Conservation (phyloP, 1,284 basidiomycete species). For the Mycosarcoma maydis region DNA sequence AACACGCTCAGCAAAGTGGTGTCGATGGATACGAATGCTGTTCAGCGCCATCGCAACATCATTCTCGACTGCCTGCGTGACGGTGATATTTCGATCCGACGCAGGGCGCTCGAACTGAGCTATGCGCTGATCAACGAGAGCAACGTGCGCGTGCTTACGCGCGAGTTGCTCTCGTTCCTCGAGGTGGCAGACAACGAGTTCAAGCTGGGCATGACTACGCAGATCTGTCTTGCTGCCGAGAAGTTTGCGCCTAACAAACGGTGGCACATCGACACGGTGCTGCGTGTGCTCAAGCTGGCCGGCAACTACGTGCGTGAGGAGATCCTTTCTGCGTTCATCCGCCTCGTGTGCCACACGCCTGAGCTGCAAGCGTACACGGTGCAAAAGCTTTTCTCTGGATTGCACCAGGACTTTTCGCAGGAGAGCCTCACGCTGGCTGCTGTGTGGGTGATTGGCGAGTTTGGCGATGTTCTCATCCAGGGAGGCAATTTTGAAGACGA, state of each 20-base stretch:
- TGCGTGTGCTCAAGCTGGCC: slow-evolving; percentile 92
- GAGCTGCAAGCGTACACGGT: slow-evolving; percentile 96
- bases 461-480: slow-evolving; percentile 88
- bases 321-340: slow-evolving; percentile 91
- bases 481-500: slow-evolving; percentile 76
- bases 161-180: slow-evolving; percentile 93
- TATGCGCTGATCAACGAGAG: slow-evolving; percentile 97
- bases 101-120: slow-evolving; percentile 93
- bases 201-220: slow-evolving; percentile 96
- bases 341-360: slow-evolving; percentile 94
- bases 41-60: slow-evolving; percentile 96
- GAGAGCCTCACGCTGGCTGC: slow-evolving; percentile 91
- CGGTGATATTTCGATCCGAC: slow-evolving; percentile 97
- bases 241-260: slow-evolving; percentile 96
- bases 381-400: slow-evolving; percentile 87
- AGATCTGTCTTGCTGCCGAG: slow-evolving; percentile 95
- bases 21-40: slow-evolving; percentile 95
- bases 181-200: slow-evolving; percentile 99
- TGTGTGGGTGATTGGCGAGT: slow-evolving; percentile 97
- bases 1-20: slow-evolving; percentile 99
- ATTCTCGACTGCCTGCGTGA: slow-evolving; percentile 98
- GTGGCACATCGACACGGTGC: slow-evolving; percentile 98
- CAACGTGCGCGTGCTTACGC: slow-evolving; percentile 89
- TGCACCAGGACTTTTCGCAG: slow-evolving; percentile 92
- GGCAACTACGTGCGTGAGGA: slow-evolving; percentile 98